phyloP scores from a whole-genome alignment of 2,329 filamentous ascomycete species.

The Plectosphaerella cucumerina region DNA sequence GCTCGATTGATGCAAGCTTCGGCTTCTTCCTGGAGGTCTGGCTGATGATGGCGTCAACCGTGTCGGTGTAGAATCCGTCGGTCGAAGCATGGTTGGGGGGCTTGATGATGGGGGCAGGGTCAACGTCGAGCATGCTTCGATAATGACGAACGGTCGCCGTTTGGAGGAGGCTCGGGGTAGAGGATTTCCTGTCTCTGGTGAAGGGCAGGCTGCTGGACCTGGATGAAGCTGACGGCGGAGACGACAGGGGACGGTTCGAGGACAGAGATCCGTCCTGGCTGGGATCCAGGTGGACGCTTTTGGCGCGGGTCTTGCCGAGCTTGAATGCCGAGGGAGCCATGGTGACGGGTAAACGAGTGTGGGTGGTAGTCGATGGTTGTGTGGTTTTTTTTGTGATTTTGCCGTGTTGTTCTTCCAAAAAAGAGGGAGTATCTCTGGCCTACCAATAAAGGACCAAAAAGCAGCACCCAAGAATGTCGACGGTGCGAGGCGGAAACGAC shows the following conservation, averaged over 20 bases:
- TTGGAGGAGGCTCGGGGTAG: constrained; percentile 5
- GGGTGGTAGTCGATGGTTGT: constrained; percentile 20
- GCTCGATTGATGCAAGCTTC: constrained; percentile 2
- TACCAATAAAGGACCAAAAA: constrained; percentile 29
- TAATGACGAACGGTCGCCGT: constrained; percentile 27
- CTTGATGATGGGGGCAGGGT: constrained; percentile 40
- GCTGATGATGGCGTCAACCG: constrained; percentile 1
- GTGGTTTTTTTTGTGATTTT: constrained; percentile 13
- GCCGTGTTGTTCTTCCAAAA: constrained; percentile 13
- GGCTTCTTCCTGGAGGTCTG: neutral
- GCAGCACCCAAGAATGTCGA: constrained; percentile 33
- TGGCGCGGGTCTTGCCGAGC: constrained; percentile 39
- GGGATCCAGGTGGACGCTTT: constrained; percentile 45
- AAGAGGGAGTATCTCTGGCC: constrained; percentile 19
- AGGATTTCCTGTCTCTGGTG: constrained; percentile 9
- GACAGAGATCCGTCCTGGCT: neutral
- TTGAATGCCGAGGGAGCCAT: constrained; percentile 39
- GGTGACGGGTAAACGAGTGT: constrained; percentile 17
- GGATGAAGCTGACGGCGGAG: constrained; percentile 6
- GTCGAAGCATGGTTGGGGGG: constrained; percentile 39
- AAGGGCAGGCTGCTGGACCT: constrained; percentile 29
- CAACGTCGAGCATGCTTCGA: constrained; percentile 52
- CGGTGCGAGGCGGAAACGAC: constrained; percentile 14
- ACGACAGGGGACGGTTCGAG: constrained; percentile 12
- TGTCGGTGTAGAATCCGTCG: constrained; percentile 39